phyloP scores from a whole-genome alignment of 129 eudicot species.

The Calendula officinalis region DNA sequence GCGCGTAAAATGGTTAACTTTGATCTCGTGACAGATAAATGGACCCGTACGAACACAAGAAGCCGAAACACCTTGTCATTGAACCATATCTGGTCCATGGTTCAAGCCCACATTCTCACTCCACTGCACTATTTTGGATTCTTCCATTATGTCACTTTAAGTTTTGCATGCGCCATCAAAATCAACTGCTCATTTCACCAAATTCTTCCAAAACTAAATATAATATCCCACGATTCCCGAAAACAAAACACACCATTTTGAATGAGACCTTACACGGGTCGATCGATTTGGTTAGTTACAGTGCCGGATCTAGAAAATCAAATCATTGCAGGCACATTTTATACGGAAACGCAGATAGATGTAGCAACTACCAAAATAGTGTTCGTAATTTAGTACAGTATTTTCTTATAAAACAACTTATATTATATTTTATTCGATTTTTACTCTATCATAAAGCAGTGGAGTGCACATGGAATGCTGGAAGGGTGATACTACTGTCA shows the following conservation, averaged over 20 bases:
- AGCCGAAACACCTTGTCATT: slow-evolving; percentile 21
- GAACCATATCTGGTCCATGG: slow-evolving; percentile 19
- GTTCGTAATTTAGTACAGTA: background rate
- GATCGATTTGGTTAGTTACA: background rate
- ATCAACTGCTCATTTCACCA: slow-evolving; percentile 25
- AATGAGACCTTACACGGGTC: background rate
- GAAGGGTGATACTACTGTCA: slow-evolving; percentile 19
- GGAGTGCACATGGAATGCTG: slow-evolving; percentile 34
- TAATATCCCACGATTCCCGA: background rate
- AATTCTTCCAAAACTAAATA: slow-evolving; percentile 11
- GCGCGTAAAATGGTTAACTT: slow-evolving; percentile 11
- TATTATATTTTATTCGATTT: slow-evolving; percentile 4
- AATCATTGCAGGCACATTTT: background rate
- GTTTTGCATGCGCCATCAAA: slow-evolving; percentile 7
- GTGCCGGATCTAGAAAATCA: background rate
- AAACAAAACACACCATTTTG: slow-evolving; percentile 7
- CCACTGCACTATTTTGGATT: slow-evolving; percentile 21
- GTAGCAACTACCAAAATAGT: background rate
- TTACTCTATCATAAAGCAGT: slow-evolving; percentile 12
- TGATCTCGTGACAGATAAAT: slow-evolving; percentile 25
- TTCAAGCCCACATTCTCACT: slow-evolving; percentile 9
- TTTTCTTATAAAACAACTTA: too few relatives aligned
- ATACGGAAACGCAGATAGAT: background rate
- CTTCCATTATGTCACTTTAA: slow-evolving; percentile 5
- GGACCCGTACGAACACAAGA: slow-evolving; percentile 16